These are phyloP conservation scores for Syzygium oleosum DNA, from an alignment of 345 rosid genomes.

Conservation along the genomic window DNA sequence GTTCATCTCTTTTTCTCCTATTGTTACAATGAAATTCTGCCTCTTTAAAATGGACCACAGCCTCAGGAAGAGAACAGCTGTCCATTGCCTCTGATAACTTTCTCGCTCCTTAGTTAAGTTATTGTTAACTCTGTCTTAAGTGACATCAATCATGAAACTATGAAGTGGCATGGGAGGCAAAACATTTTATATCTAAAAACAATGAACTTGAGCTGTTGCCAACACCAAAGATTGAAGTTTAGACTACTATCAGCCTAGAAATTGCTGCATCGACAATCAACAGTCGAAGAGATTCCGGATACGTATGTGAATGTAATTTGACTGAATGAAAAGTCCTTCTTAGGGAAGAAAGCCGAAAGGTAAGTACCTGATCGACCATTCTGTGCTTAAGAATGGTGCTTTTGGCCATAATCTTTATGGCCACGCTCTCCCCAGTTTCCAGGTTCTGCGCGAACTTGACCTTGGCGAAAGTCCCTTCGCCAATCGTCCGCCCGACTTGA, in stretches of 20 bases:
- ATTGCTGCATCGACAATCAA: not conserved
- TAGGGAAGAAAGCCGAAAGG: not conserved
- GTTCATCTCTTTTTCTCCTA: not conserved
- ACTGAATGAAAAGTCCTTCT: not conserved
- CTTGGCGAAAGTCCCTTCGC: slow-evolving; percentile 94
- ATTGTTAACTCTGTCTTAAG: not conserved
- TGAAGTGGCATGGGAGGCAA: not conserved
- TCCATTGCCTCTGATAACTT: not conserved
- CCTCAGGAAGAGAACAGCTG: not conserved
- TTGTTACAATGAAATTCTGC: not conserved
- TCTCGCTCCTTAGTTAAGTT: not conserved
- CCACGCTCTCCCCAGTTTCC: slow-evolving; percentile 72
- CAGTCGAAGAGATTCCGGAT: not conserved
- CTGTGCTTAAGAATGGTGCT: slow-evolving; percentile 65
- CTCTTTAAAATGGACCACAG: not conserved
- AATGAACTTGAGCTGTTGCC: not conserved
- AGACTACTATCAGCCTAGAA: not conserved
- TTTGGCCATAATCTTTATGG: slow-evolving; percentile 79
- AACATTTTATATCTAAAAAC: not conserved
- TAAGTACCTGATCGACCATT: slow-evolving; percentile 88
- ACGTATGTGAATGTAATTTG: not conserved
- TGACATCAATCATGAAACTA: not conserved
- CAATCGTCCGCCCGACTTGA: slow-evolving; percentile 79
- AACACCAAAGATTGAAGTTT: not conserved
- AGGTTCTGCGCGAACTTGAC: slow-evolving; percentile 81